Evolutionary conservation across 2,329 filamentous ascomycete species (phyloP).

Genomic region (Penicillium sp.): DNA sequence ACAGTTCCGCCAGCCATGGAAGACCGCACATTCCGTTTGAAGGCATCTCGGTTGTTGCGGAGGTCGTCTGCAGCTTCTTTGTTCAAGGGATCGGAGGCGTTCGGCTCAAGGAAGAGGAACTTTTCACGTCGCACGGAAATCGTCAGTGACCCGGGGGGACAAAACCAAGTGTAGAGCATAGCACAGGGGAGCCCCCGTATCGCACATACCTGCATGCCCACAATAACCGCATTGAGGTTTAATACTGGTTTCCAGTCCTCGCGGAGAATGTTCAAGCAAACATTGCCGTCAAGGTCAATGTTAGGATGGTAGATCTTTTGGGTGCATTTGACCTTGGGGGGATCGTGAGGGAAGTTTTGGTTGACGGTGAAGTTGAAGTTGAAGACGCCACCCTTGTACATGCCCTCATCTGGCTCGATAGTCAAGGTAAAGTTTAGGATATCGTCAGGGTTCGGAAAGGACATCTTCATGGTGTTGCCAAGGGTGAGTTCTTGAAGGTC

Average conservation of each 20-base stretch:
- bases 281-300: slow-evolving; percentile 95
- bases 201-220: slow-evolving; percentile 69
- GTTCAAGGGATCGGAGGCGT: slow-evolving; percentile 94
- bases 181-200: not conserved
- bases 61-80: slow-evolving; percentile 96
- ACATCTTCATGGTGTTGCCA: slow-evolving; percentile 51
- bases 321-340: slow-evolving; percentile 91
- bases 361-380: slow-evolving; percentile 88
- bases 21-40: slow-evolving; percentile 82
- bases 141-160: not conserved
- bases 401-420: slow-evolving; percentile 52
- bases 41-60: slow-evolving; percentile 74
- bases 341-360: slow-evolving; percentile 93
- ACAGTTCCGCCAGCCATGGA: slow-evolving; percentile 78
- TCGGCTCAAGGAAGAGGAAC: slow-evolving; percentile 97
- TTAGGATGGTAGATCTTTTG: slow-evolving; percentile 99
- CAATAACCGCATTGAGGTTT: slow-evolving; percentile 93
- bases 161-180: too few species aligned
- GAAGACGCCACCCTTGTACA: slow-evolving; percentile 84
- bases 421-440: slow-evolving; percentile 50
- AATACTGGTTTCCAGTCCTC: slow-evolving; percentile 99
- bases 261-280: slow-evolving; percentile 92
- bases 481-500: slow-evolving; percentile 47
- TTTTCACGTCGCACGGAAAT: slow-evolving; percentile 34
- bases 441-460: slow-evolving; percentile 54